Evolutionary conservation across 129 eudicot genomes (phyloP).

Genomic region (Solidago caesia): DNA sequence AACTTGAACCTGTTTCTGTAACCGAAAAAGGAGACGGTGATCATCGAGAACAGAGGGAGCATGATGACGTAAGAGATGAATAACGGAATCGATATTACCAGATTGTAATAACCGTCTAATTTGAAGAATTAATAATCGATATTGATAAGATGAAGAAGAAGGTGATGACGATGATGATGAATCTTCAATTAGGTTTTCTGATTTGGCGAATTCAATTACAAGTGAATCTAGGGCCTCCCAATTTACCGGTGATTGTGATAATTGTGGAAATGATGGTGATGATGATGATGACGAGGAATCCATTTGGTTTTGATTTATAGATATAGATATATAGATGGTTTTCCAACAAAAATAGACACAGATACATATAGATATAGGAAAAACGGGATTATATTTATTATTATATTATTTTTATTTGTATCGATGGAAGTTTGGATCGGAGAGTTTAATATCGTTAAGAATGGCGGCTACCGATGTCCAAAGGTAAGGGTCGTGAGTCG

Average conservation of each 20-base stretch:
- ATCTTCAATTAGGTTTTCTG: constrained; percentile 74
- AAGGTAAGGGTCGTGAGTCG: not conserved
- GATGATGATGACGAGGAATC: constrained; percentile 44
- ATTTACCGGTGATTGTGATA: constrained; percentile 53
- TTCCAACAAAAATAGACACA: too few species aligned
- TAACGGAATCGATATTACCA: constrained; percentile 78
- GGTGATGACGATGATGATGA: constrained; percentile 42
- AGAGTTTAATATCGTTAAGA: constrained; percentile 15
- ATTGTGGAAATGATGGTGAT: constrained; percentile 1
- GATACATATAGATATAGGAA: not conserved
- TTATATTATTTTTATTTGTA: not conserved
- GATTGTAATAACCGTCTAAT: constrained; percentile 60
- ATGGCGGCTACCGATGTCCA: constrained; percentile 37
- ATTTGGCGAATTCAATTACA: constrained; percentile 82
- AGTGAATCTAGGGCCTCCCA: constrained; percentile 98
- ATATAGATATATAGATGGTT: not conserved
- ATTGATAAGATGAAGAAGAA: constrained; percentile 47
- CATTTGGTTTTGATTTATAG: constrained; percentile 30
- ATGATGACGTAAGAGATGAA: constrained; percentile 61
- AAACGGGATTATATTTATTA: not conserved
- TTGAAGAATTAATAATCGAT: constrained; percentile 67
- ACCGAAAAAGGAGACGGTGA: constrained; percentile 84
- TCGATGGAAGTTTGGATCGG: constrained; percentile 21
- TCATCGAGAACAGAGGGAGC: constrained; percentile 78
- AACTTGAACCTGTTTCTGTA: constrained; percentile 76